These are phyloP conservation scores for Tilletia setariae DNA, from an alignment of 1,284 basidiomycete species.

Conservation along the genomic window DNA sequence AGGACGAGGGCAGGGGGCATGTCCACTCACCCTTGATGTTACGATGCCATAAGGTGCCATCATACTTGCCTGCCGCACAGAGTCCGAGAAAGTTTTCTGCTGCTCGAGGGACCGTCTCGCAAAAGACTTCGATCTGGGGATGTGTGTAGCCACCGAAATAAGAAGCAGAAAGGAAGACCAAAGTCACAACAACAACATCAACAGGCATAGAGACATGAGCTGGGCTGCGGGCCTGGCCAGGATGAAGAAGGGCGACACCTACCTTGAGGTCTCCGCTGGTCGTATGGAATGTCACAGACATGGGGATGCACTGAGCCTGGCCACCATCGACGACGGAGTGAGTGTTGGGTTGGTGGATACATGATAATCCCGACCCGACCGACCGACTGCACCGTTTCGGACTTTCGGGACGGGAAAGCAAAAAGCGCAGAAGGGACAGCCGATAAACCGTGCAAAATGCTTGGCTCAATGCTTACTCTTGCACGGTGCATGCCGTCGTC, in stretches of 20 bases:
- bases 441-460: no score
- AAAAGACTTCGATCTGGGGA: constrained; percentile 88
- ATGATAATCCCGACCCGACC: no score
- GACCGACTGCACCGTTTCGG: no score
- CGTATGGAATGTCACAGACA: constrained; percentile 95
- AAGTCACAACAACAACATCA: no score
- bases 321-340: not conserved
- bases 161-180: not conserved
- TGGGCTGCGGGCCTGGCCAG: no score
- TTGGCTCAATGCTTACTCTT: no score
- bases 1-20: constrained; percentile 50
- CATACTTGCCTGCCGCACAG: constrained; percentile 83
- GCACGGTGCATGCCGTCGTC: no score
- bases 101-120: constrained; percentile 87
- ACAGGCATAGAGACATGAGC: no score
- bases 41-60: constrained; percentile 79
- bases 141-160: not conserved
- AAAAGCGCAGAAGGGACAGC: no score
- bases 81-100: constrained; percentile 97
- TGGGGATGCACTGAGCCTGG: constrained; percentile 13
- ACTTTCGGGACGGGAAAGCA: no score
- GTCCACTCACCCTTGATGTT: constrained; percentile 38
- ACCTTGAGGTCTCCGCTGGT: constrained; percentile 92
- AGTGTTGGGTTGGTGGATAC: no score
- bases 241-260: constrained; percentile 24